Base-by-base conservation (phyloP, 169 alveolate genomes). In the Besnoitia besnoiti region DNA sequence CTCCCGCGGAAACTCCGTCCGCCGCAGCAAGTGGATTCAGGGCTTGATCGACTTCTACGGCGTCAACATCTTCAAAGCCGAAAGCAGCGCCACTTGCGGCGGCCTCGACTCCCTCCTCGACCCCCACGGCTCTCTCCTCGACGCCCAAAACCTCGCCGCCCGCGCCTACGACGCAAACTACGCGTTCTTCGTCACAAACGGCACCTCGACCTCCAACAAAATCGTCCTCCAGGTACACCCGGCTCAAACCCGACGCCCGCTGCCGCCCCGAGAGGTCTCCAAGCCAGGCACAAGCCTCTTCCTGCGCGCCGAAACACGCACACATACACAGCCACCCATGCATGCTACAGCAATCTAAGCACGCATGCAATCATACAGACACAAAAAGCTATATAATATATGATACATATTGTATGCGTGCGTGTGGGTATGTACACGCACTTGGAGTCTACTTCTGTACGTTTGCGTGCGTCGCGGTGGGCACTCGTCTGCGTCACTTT, bases 61-160 rank as follows among this genome's bases (percentile, higher is more conserved):
- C 42, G 92, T 94, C 46, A 93, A 93, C 76, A 91, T 95, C 24
- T 95, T 95, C 93, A 95, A 95, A 80, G 97, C 97, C 3, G 97
- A 95, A 85, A 92, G 95, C 44, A 85, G 94, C 91, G 96, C 96
- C 37, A 95, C 97, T 0, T 95, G 97, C 85, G 97, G 97, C 35
- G 97, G 97, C 39, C 89, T 95, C 47, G 97, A 95, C 85, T 94
- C 96, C 19, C 85, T 95, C 24, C 82, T 95, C 19, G 97, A 95
- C 42, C 97, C 97, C 77, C 97, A 95, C 85, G 97, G 97, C 33
- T 91, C 97, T 10, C 87, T 95, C 30, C 93, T 92, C 44, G 97
- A 95, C 62, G 96, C 97, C 5, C 97, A 95, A 77, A 79, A 84
- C 75, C 94, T 95, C 89, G 97, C 97, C 33, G 96, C 96, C 80